A percentile compares a stretch with the other conserved stretches of the same genome.
Evolutionary conservation across 768 basidiomycete genomes (phyloP).

Genomic region (Serendipita sp.): DNA sequence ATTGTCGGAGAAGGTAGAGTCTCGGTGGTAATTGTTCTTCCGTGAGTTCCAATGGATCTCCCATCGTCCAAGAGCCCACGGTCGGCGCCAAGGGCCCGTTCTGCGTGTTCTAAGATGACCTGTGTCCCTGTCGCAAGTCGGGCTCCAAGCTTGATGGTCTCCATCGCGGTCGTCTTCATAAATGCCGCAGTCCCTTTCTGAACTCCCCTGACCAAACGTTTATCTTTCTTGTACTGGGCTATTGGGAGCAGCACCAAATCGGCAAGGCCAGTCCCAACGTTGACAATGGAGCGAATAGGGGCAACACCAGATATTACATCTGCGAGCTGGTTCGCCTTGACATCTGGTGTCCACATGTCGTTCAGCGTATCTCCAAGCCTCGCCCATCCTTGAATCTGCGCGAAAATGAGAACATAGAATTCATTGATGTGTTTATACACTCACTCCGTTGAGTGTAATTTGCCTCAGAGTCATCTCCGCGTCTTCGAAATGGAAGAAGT

Average conservation of each 20-base stretch:
- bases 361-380: conserved; percentile 82
- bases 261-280: conserved; percentile 92
- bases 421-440: conserved; percentile 17
- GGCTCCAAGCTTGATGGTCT: conserved; percentile 89
- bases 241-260: conserved; percentile 92
- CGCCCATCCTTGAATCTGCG: conserved; percentile 55
- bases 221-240: conserved; percentile 94
- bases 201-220: conserved; percentile 76
- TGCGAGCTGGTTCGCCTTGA: conserved; percentile 93
- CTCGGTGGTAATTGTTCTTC: conserved; percentile 36
- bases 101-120: conserved; percentile 90
- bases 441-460: conserved; percentile 76
- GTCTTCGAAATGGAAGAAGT: conserved; percentile 99
- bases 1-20: conserved; percentile 16
- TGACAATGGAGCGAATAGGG: conserved; percentile 91
- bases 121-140: conserved; percentile 92
- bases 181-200: conserved; percentile 91
- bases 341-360: conserved; percentile 97
- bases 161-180: conserved; percentile 84
- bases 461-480: conserved; percentile 96
- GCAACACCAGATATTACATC: conserved; percentile 94
- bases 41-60: conserved; percentile 13
- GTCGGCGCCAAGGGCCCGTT: conserved; percentile 63
- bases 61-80: conserved; percentile 35
- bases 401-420: not conserved